Percentiles rank a stretch among this genome's conserved stretches.
These are phyloP conservation scores for Neurospora sp. DNA, from an alignment of 495 filamentous ascomycete genomes.

Conservation along the genomic window DNA sequence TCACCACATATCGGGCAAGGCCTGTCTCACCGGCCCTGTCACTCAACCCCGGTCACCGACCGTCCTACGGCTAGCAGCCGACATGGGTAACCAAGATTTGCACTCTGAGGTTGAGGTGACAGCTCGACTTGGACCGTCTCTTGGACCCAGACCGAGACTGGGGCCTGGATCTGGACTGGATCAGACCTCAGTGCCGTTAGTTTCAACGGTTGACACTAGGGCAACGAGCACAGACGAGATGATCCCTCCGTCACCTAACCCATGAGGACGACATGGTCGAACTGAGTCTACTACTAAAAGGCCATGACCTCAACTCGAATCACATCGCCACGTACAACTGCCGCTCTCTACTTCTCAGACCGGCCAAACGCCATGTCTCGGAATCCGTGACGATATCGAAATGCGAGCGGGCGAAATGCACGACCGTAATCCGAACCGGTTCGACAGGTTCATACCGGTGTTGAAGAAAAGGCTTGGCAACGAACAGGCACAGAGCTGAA, in stretches of 20 bases:
- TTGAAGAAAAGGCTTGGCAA: background rate
- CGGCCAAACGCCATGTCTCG: background rate
- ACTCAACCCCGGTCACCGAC: slow-evolving; percentile 1
- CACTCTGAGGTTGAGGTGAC: slow-evolving; percentile 9
- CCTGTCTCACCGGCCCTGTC: background rate
- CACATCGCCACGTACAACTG: background rate
- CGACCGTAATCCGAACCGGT: background rate
- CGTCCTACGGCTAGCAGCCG: slow-evolving; percentile 4
- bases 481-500: background rate
- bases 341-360: background rate
- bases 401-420: background rate
- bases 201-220: background rate
- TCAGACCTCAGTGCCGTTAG: background rate
- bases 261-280: background rate
- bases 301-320: too few relatives aligned
- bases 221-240: background rate
- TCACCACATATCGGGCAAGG: background rate
- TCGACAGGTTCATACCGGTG: background rate
- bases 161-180: background rate
- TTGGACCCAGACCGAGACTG: background rate
- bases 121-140: background rate
- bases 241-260: background rate
- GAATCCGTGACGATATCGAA: background rate
- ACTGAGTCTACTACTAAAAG: background rate
- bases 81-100: slow-evolving; percentile 27